Evolutionary conservation across 805 yeast species (phyloP), one percentile per base, ranked within the genome.

Genomic region (Blastobotrys robertii): DNA sequence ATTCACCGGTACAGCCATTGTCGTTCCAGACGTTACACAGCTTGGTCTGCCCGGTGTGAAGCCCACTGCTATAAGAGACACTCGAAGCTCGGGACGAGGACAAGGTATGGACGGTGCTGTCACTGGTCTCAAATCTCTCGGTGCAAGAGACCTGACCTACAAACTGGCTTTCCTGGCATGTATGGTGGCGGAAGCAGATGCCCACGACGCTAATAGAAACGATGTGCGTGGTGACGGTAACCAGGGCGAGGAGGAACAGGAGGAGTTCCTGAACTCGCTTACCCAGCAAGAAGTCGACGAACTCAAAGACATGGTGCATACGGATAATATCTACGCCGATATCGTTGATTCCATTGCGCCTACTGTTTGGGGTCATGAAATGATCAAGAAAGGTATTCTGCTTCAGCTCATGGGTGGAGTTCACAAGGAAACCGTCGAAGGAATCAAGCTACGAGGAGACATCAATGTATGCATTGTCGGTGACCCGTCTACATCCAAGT

Each of bases 401-500:
- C 67, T 90, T 42, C 97, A 90, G 66, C 67, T 90, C 57, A 69
- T 90, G 52, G 94, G 97, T 39, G 98, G 98, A 58, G 97, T 90
- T 37, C 98, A 90, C 65, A 90, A 90, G 62, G 71, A 76, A 44
- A 90, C 98, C 0, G 76, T 85, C 11, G 98, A 90, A 61, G 97
- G 97, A 22, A 90, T 90, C 53, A 81, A 87, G 54, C 71, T 90
- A 49, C 79, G 98, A 71, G 98, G 98, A 53, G 98, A 90, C 60
- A 90, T 90, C 57, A 90, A 90, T 60, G 81, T 90, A 36, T 90
- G 98, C 69, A 74, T 90, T 50, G 97, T 90, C 41, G 98, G 98
- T 39, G 98, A 90, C 62, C 98, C 98, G 2, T 87, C 97, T 1
- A 90, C 97, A 8, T 85, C 97, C 30, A 90, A 90, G 63, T 88